Evolutionary conservation across 257 asterid species (phyloP).

Genomic region (Capsicum pubescens): DNA sequence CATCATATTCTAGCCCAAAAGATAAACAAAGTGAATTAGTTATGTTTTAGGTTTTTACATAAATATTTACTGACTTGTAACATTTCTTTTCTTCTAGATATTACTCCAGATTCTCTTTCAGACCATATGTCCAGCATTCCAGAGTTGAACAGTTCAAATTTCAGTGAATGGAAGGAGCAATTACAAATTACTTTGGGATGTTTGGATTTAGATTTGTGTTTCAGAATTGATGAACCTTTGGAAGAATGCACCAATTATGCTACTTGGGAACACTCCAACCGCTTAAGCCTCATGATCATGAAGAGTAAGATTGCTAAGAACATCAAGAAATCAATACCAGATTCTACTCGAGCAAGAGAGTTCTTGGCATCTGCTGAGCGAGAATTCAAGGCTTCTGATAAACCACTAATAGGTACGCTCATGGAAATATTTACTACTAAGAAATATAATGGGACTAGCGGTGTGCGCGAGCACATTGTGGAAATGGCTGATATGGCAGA

Average conservation of each 20-base stretch:
- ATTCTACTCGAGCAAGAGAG: conserved; percentile 5
- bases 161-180: conserved; percentile 27
- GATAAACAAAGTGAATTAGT: background rate
- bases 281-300: conserved; percentile 18
- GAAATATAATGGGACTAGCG: conserved; percentile 13
- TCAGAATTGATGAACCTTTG: conserved; percentile 20
- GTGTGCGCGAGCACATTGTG: conserved; percentile 11
- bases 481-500: conserved; percentile 27
- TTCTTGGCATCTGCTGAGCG: conserved; percentile 19
- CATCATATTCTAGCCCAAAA: background rate
- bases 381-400: background rate
- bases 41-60: background rate
- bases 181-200: background rate
- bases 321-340: background rate
- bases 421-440: conserved; percentile 16
- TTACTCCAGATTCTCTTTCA: conserved; percentile 27
- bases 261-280: conserved; percentile 24
- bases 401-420: background rate
- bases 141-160: conserved; percentile 15
- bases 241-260: background rate
- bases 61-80: background rate
- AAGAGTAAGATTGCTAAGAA: conserved; percentile 6
- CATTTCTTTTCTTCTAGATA: background rate
- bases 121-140: background rate
- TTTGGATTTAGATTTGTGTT: conserved; percentile 24